These are phyloP conservation scores for Xylariales sp. DNA, from an alignment of 2,329 filamentous ascomycete species.

Conservation along the genomic window DNA sequence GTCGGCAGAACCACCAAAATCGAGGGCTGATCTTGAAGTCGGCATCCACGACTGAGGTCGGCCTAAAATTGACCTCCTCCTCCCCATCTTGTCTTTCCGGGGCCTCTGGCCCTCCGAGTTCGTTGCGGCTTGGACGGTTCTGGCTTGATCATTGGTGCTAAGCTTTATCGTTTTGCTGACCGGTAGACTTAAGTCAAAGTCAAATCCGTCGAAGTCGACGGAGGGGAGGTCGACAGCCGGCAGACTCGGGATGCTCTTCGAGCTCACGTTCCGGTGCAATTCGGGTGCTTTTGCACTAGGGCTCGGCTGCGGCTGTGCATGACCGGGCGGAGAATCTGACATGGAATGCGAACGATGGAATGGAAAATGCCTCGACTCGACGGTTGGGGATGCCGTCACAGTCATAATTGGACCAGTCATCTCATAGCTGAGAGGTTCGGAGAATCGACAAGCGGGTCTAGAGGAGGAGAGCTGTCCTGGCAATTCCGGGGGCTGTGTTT, in stretches of 20 bases:
- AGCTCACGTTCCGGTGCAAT: slow-evolving; percentile 17
- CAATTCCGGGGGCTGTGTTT: no score
- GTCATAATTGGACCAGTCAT: slow-evolving; percentile 38
- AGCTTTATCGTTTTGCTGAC: slow-evolving; percentile 25
- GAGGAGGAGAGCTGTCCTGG: no score
- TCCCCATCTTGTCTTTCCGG: slow-evolving; percentile 27
- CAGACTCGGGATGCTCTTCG: slow-evolving; percentile 32
- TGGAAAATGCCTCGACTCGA: slow-evolving; percentile 30
- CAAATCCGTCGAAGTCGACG: slow-evolving; percentile 41
- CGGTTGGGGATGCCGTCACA: slow-evolving; percentile 34
- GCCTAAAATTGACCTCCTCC: slow-evolving; percentile 43
- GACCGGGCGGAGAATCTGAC: slow-evolving; percentile 13
- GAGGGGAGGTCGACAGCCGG: slow-evolving; percentile 48
- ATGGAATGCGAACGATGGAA: slow-evolving; percentile 28
- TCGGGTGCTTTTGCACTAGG: slow-evolving; percentile 9
- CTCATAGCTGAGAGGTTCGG: slow-evolving; percentile 29
- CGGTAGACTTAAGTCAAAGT: slow-evolving; percentile 43
- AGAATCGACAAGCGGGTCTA: not conserved
- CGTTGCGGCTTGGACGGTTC: slow-evolving; percentile 15
- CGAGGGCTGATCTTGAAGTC: slow-evolving; percentile 36
- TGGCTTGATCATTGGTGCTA: slow-evolving; percentile 23
- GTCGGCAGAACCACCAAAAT: slow-evolving; percentile 27
- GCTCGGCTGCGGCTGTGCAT: slow-evolving; percentile 12
- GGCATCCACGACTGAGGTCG: slow-evolving; percentile 50
- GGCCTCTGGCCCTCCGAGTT: slow-evolving; percentile 20